Base-by-base conservation (phyloP, 345 rosid genomes). In the Raphanus raphanistrum region DNA sequence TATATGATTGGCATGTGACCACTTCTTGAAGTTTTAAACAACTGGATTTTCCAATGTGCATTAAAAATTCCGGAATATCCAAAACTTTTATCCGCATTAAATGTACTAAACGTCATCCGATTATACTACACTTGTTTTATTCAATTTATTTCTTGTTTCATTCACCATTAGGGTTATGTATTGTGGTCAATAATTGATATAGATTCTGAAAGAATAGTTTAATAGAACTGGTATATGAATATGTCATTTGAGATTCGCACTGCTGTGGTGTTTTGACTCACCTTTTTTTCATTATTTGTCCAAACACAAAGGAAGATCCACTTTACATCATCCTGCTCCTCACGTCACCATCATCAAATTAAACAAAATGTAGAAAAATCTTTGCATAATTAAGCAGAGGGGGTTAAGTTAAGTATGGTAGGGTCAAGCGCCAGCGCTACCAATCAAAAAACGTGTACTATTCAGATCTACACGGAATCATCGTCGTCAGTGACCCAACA, bases 401-500 rank as follows among this genome's bases (percentile, higher is more conserved):
- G 66, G 27, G 69, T 12, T 57, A 11, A 61, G 31, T 28, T 28
- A 31, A 6, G 3, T 10, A 38, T 38, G n/a, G 45, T 10, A 38
- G 12, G 45, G 45, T n/a, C n/a, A n/a, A n/a, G n/a, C n/a, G n/a
- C n/a, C n/a, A n/a, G n/a, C n/a, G n/a, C n/a, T n/a, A 54, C 60
- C 17, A 57, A 38, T 63, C 7, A 70, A 13, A 52, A 72, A 71
- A 57, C 68, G 72, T 71, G 76, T 68, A 9, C 45, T 70, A n/a
- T 52, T 32, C 68, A 72, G 63, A 71, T 72, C 81, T 61, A 68
- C 72, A 58, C 72, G 68, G 38, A 66, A 66, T 55, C 29, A 72
- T 71, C 25, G 27, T 28, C 58, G 77, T 26, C 77, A 48, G 32
- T 60, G 10, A 43, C n/a, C 8, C 6, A 59, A 66, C 73, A 43